Evolutionary conservation across 805 yeast genomes (phyloP), one percentile per base, ranked within the genome.

Genomic region (Jamesozyma lodderae): DNA sequence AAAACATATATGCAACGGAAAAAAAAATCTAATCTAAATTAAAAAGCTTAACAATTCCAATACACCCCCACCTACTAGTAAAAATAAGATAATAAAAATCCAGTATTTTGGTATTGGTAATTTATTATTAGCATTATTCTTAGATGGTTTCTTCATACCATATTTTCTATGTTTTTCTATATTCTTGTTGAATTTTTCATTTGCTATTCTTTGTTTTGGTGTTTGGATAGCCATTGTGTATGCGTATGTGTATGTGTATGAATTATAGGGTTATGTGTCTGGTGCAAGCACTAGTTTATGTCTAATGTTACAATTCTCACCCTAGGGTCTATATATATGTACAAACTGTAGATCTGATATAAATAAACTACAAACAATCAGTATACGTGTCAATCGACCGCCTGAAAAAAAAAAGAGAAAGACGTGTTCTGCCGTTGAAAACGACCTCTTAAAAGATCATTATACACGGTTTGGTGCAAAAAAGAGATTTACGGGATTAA

Each of bases 171-270:
- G 40, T 46, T 72, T 70, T 52, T 77, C 82, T 47, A 79, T 77
- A 51, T 69, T 72, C 62, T 79, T 82, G 51, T 82, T 85, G 60
- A 78, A 90, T 59, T 79, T 83, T 53, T 73, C 74, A 62, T 88
- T 88, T n/a, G 95, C 95, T 38, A 74, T 68, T 64, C 88, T 80
- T 66, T 88, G 95, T 53, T 73, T 78, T 41, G 92, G 88, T 18
- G 95, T 81, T 70, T 87, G 96, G 23, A 69, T 53, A 45, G 83
- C 84, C 88, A 68, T 55, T 26, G 27, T 28, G 29, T 26, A n/a
- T 26, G 29, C 34, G 14, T 17, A 25, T 34, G 23, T 34, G 17
- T 33, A 16, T n/a, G 27, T 14, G 35, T n/a, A 27, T 27, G 6
- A 11, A 16, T 30, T 4, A n/a, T n/a, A n/a, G n/a, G n/a, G n/a